These are phyloP conservation scores for Papilionanthe hybrid DNA, from an alignment of 116 monocot genomes.

Conservation along the genomic window DNA sequence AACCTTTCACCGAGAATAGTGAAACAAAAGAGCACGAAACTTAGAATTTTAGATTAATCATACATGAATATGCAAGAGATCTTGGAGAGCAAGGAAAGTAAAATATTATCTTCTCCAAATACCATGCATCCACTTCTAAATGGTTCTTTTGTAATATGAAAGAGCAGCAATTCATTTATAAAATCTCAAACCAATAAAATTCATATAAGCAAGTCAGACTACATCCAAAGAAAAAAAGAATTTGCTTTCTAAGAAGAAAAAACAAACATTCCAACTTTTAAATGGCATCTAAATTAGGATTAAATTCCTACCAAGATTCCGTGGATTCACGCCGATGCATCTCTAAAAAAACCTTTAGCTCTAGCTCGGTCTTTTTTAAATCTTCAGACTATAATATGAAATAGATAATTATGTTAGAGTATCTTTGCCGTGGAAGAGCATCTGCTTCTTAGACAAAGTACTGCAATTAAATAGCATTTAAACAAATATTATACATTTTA, in stretches of 20 bases:
- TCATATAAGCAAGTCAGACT: too few species aligned
- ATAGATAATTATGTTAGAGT: slow-evolving; percentile 4
- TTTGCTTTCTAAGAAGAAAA: neutral
- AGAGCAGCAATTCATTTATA: too few species aligned
- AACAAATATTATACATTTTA: too few species aligned
- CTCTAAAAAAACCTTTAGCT: slow-evolving; percentile 68
- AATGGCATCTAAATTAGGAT: neutral
- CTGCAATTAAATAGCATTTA: neutral
- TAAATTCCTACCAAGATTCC: slow-evolving; percentile 54
- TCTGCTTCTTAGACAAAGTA: neutral
- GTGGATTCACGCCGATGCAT: slow-evolving; percentile 82
- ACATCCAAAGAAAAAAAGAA: neutral
- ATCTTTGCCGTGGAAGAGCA: neutral
- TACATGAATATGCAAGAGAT: too few species aligned
- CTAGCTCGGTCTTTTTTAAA: slow-evolving; percentile 46
- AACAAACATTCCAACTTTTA: neutral
- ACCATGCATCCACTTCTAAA: too few species aligned
- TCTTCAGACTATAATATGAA: slow-evolving; percentile 45
- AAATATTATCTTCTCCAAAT: too few species aligned
- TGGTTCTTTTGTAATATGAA: too few species aligned
- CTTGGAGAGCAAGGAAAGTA: too few species aligned
- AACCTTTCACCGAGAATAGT: too few species aligned
- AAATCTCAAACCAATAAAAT: too few species aligned
- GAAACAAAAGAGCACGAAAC: too few species aligned
- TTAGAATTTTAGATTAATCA: too few species aligned